These are phyloP conservation scores for Magnolia sinica DNA, from an alignment of 164 flowering plant species.

Conservation along the genomic window DNA sequence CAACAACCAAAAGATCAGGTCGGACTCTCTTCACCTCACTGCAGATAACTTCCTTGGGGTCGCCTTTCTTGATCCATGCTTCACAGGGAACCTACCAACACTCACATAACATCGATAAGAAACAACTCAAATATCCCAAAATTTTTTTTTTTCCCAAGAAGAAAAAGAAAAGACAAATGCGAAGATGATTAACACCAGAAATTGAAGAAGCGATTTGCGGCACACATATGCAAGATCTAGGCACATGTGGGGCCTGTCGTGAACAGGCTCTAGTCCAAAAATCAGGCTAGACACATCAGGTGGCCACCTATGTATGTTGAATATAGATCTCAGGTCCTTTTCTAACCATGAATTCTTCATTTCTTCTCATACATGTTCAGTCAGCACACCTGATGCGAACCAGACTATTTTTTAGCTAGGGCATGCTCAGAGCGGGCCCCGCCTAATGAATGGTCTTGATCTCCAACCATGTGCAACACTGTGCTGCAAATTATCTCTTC, in stretches of 20 bases:
- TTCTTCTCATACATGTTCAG: neutral
- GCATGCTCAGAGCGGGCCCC: neutral
- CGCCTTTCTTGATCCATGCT: slow-evolving; percentile 90
- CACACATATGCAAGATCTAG: neutral
- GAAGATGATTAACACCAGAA: neutral
- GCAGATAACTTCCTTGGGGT: slow-evolving; percentile 82
- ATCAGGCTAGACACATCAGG: neutral
- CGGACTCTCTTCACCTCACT: slow-evolving; percentile 67
- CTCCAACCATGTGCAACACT: neutral
- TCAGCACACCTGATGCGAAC: neutral
- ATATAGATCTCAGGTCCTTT: neutral
- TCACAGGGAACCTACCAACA: slow-evolving; percentile 67
- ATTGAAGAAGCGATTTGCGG: neutral
- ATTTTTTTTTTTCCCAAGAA: neutral
- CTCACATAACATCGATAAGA: neutral
- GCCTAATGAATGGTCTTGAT: neutral
- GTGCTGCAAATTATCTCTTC: neutral
- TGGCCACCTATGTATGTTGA: neutral
- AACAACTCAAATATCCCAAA: neutral
- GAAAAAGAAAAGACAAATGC: neutral
- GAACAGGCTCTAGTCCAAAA: neutral
- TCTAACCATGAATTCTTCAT: neutral
- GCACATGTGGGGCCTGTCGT: neutral
- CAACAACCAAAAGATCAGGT: slow-evolving; percentile 86
- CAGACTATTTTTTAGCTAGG: neutral